Base-by-base conservation (phyloP, 2,329 filamentous ascomycete genomes). In the Colletotrichum incanum region DNA sequence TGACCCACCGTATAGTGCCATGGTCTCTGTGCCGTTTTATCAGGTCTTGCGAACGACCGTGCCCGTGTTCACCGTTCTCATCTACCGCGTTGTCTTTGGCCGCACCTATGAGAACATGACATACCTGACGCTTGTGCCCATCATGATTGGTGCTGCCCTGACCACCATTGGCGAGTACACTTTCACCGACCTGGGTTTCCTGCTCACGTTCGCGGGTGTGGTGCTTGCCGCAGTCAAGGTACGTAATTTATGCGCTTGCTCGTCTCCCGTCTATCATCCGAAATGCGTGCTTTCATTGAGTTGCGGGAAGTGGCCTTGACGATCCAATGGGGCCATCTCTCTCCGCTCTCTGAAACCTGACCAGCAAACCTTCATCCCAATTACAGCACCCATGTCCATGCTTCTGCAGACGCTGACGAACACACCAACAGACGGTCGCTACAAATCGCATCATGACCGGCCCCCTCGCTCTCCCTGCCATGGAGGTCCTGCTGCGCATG, bases 371-470 rank as follows among this genome's bases (percentile, higher is more conserved):
- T 59, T 49, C 43, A 39, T 63, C 70, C n/a, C 66, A 62, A 55
- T 52, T 55, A 26, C 49, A 43, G 34, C 26, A 14, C 56, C 12
- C 9, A 31, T 58, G 34, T 47, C 26, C 45, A 62, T 73, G 60
- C 60, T 50, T 54, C 34, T 60, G 49, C 28, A 56, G 31, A 43
- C 31, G 59, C 70, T 72, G 39, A 72, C 59, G 45, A 58, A 67
- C 55, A 61, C 26, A 23, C 16, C 18, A 26, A 11, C 65, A 86
- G 84, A 91, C 89, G 1, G 87, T 92, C 43, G 88, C 88, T 39
- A 91, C 90, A 45, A 92, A 92, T 80, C 86, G 88, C 76, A 86
- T 92, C 76, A 90, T 91, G 88, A 92, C 90, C 11, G 89, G 89
- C 41, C 84, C 85, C 4, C 84, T 91, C 37, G 84, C 86, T 26